Evolutionary conservation across 2,329 filamentous ascomycete genomes (phyloP), one percentile per base, ranked within the genome.

Genomic region (Macroventuria anomochaeta): DNA sequence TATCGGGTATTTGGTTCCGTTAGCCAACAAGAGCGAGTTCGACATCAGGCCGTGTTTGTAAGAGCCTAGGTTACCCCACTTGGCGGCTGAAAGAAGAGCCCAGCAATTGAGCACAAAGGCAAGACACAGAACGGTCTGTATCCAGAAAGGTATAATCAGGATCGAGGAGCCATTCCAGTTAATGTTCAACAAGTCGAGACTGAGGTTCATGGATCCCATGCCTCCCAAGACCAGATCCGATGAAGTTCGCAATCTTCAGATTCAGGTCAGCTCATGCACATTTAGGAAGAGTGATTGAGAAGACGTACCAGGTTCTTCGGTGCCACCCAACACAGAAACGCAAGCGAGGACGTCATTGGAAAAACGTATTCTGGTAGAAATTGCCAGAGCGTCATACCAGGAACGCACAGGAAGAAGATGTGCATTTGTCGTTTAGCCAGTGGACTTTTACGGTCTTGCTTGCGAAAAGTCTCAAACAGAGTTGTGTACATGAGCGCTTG

Each of bases 261-360:
- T 11, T 13, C 5, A 2, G 7, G n/a, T 41, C 15, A 41, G 25
- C 26, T 25, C 8, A 5, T 25, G 23, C 23, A 25, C 23, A 5
- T 5, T 8, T 25, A 8, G 8, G 8, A 25, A 8, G 23, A 25
- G 8, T 25, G 23, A 25, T 8, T 5, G 5, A 5, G 23, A 25
- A 5, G 23, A 29, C 38, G 3, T 28, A 80, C 76, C 2, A 77
- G 68, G 59, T 85, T 86, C 13, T 77, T 76, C 1, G 83, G 84
- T 2, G 84, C 84, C 2, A 87, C 83, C 84, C 84, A 87, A 71
- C 85, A 87, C 5, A 87, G 76, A 43, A 86, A 85, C 2, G 84
- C 83, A 7, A 87, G 74, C 0, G 84, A 86, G 7, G 80, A 82
- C 1, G 85, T 75, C 65, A 87, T 82, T 0, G 84, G 84, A 51